Evolutionary conservation across 768 basidiomycete genomes (phyloP), one percentile per base, ranked within the genome.

Genomic region (Amanita phalloides): DNA sequence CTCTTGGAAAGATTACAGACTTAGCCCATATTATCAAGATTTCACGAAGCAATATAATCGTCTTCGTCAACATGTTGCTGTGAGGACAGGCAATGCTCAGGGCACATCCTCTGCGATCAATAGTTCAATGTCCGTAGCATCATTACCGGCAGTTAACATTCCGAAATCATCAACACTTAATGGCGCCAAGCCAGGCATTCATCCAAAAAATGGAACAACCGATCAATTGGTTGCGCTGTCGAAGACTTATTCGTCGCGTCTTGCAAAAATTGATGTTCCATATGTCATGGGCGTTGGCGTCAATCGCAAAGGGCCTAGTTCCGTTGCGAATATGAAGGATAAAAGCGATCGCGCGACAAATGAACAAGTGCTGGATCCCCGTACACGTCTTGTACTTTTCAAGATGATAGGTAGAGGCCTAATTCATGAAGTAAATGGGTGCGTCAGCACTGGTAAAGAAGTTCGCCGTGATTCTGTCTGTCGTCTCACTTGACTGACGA

Each of bases 41-140:
- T 97, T 99, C 60, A 98, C 96, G 32, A 98, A 98, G 68, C 93
- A 97, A 60, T 99, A 89, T 68, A 98, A 98, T 68, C 85, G 96
- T 21, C 73, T 98, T 28, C 74, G 87, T 46, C 94, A 97, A 64
- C 90, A 97, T 64, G 84, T 90, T 52, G 88, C 87, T 20, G 86
- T 91, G 4, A 83, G 82, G 35, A 79, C 80, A 14, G 87, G 89
- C 2, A 79, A 73, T 51, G 86, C 79, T 0, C 78, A 79, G 50
- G 81, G 83, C 10, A 63, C 72, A 5, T 61, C 71, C 1, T 84
- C 84, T 4, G 69, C 79, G 1, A 70, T 72, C 13, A 73, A 78
- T 48, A 66, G 71, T 4, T 65, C 70, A 7, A 58, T 71, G 7
- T 62, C 78, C 3, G 79, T 86, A 2, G 82, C 81, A 9, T 53